Evolutionary conservation across 352 stramenopile species (phyloP).

Genomic region (Stramenopiles sp.): DNA sequence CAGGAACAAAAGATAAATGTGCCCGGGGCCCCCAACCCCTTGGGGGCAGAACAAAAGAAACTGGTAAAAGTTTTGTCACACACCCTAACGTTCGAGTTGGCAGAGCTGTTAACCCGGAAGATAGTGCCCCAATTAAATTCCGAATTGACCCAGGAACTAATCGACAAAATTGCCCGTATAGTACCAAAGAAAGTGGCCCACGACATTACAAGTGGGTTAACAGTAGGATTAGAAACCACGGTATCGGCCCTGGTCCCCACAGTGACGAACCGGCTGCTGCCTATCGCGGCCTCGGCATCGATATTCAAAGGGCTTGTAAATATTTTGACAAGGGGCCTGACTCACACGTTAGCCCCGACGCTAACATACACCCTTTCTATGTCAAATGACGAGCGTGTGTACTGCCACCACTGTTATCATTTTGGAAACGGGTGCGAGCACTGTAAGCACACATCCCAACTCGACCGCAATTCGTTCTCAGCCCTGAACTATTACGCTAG

Average conservation of each 20-base stretch:
- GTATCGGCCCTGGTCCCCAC: background rate
- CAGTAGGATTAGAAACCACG: background rate
- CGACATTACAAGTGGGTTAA: background rate
- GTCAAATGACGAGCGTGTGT: background rate
- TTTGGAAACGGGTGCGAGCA: background rate
- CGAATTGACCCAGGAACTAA: background rate
- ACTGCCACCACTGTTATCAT: background rate
- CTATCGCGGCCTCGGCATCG: background rate
- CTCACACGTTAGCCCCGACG: background rate
- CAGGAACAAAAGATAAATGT: background rate
- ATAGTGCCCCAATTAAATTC: background rate
- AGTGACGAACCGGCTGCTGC: background rate
- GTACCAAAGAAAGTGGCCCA: background rate
- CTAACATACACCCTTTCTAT: background rate
- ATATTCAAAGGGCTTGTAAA: background rate
- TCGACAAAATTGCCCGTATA: background rate
- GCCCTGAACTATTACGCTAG: background rate
- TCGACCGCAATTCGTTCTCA: background rate
- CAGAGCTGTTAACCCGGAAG: background rate
- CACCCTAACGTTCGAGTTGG: background rate
- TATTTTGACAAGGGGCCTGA: background rate
- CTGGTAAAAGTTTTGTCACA: background rate
- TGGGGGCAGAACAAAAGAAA: background rate
- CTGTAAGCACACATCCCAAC: background rate
- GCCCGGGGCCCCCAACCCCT: background rate